Evolutionary conservation across 768 basidiomycete species (phyloP), one percentile per base, ranked within the genome.

Genomic region (Xerocomus potaroensis): DNA sequence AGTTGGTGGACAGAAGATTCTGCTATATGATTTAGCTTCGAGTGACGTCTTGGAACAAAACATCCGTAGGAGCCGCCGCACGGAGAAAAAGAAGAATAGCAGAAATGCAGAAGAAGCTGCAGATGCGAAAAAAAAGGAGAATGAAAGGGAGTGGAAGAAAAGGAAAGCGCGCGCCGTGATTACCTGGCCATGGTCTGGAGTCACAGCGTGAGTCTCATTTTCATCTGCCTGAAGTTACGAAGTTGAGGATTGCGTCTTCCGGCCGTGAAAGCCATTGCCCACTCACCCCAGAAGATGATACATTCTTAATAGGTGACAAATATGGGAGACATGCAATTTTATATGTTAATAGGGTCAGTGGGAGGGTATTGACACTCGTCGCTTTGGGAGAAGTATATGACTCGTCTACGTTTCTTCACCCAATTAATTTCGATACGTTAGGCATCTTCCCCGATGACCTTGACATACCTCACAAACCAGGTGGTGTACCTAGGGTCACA

Each of bases 401-500:
- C 36, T 24, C 26, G 19, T 11, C n/a, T 27, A 3, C 3, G 23
- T 24, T 30, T 37, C n/a, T 36, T 41, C 14, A 50, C 26, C 59
- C 40, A 14, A 33, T 34, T 47, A 3, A 58, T 36, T 50, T 1
- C 43, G 33, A 32, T 26, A 27, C 16, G 22, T 11, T 43, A 91
- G 88, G 77, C 78, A 24, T 87, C 91, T 1, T 73, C 89, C 9
- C 71, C 90, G 0, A 86, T 74, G 9, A 76, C 81, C 10, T 59
- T 95, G 49, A 80, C 85, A 1, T 84, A 91, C 55, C 72, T 96
- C 11, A 73, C 80, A 5, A 75, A 79, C 38, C 83, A 88, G 61
- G 66, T 77, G 8, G 51, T 92, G 8, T 95, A 83, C 58, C 70
- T 92, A 18, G 88, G 91, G 15, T 93, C 91, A 6, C 86, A 91